Conservation (phyloP, 78 protist species). For the Emiliania huxleyi region DNA sequence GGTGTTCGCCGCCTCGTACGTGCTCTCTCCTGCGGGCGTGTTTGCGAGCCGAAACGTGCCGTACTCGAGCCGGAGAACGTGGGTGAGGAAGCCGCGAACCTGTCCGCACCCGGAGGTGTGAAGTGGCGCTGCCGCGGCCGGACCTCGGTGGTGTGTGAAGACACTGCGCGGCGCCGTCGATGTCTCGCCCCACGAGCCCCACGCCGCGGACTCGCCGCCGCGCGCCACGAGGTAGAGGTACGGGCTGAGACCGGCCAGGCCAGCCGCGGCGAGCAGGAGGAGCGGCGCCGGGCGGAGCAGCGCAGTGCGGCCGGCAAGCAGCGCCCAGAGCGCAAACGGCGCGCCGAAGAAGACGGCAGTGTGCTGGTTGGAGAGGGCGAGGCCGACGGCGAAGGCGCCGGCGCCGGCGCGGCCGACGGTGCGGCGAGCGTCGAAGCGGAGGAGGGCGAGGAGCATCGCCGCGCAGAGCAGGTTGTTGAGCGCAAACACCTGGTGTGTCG, state of each 20-base stretch:
- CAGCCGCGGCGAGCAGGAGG: background rate
- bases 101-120: too few relatives aligned
- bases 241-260: slow-evolving; percentile 64
- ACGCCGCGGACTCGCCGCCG: background rate
- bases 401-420: slow-evolving; percentile 29
- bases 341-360: slow-evolving; percentile 58
- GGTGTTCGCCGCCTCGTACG: too few relatives aligned
- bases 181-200: slow-evolving; percentile 43
- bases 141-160: too few relatives aligned
- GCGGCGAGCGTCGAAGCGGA: background rate
- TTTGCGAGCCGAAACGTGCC: slow-evolving; percentile 47
- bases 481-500: too few relatives aligned
- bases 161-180: slow-evolving; percentile 34
- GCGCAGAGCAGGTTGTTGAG: slow-evolving; percentile 67
- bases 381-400: slow-evolving; percentile 62
- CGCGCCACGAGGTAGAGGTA: slow-evolving; percentile 44
- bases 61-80: slow-evolving; percentile 71
- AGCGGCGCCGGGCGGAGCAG: background rate
- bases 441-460: slow-evolving; percentile 3
- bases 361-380: slow-evolving; percentile 78
- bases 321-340: slow-evolving; percentile 60
- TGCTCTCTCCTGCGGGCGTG: background rate
- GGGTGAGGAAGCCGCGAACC: slow-evolving; percentile 68
- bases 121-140: too few relatives aligned
- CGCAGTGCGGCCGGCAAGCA: background rate